Conservation (phyloP, 2,329 filamentous ascomycete species). For the Hymenoscyphus salicellus region DNA sequence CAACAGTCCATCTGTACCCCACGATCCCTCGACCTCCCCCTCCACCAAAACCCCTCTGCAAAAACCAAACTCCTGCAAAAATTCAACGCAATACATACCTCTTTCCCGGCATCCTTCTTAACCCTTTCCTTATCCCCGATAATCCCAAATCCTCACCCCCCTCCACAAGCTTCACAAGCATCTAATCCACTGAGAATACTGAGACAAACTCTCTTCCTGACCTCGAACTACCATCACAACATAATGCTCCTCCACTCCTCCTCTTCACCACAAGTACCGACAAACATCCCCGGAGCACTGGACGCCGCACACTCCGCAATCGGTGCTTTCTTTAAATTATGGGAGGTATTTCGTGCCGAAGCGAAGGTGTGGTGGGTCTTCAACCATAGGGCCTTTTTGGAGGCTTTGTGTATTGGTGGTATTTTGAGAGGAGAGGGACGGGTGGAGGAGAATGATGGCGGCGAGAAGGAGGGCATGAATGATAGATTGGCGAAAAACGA, state of each 20-base stretch:
- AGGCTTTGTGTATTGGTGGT: constrained; percentile 66
- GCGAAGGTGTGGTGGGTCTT: constrained; percentile 83
- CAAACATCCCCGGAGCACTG: constrained; percentile 66
- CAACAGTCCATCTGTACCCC: constrained; percentile 75
- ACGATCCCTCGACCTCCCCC: constrained; percentile 68
- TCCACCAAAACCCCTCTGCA: constrained; percentile 65
- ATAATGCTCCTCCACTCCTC: constrained; percentile 75
- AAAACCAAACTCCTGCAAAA: constrained; percentile 68
- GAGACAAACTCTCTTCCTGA: constrained; percentile 72
- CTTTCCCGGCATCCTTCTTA: constrained; percentile 66
- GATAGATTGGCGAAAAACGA: constrained; percentile 44
- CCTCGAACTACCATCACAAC: constrained; percentile 81
- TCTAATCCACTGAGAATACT: constrained; percentile 54
- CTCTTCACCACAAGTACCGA: constrained; percentile 59
- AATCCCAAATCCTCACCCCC: constrained; percentile 39
- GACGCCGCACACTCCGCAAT: constrained; percentile 76
- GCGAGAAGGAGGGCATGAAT: constrained; percentile 35
- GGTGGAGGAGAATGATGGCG: constrained; percentile 41
- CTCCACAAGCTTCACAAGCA: constrained; percentile 51
- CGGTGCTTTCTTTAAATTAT: constrained; percentile 70
- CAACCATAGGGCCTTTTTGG: constrained; percentile 75
- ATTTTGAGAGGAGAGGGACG: constrained; percentile 52
- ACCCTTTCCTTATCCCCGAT: constrained; percentile 31
- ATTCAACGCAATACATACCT: constrained; percentile 69
- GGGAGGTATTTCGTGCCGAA: constrained; percentile 65